Conservation (phyloP, 1,284 basidiomycete species). For the Peniophora sp. region DNA sequence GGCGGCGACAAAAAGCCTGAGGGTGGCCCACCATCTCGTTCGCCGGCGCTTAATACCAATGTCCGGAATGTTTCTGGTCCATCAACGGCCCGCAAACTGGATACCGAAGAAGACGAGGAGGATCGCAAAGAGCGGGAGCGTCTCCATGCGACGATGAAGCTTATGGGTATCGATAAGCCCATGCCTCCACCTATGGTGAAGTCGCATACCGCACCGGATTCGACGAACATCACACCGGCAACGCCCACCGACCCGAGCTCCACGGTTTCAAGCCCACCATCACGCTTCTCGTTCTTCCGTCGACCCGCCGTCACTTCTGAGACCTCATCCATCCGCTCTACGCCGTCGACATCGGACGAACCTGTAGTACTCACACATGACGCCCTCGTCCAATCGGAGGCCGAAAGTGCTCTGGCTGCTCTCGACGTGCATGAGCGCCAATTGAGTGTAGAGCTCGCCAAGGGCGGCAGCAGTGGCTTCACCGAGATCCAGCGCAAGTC, state of each 20-base stretch:
- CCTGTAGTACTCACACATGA: constrained; percentile 52
- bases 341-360: constrained; percentile 35
- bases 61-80: constrained; percentile 41
- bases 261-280: constrained; percentile 18
- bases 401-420: constrained; percentile 61
- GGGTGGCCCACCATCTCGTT: constrained; percentile 46
- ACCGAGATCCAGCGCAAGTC: constrained; percentile 56
- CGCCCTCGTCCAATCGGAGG: constrained; percentile 68
- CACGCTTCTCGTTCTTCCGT: constrained; percentile 70
- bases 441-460: constrained; percentile 67
- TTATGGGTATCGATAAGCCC: constrained; percentile 80
- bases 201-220: constrained; percentile 31
- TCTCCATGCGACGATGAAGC: constrained; percentile 80
- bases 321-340: constrained; percentile 21
- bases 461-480: constrained; percentile 64
- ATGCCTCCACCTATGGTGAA: constrained; percentile 31
- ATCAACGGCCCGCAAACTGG: constrained; percentile 54
- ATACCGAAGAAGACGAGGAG: constrained; percentile 82
- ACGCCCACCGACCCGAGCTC: constrained; percentile 22
- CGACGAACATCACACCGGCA: constrained; percentile 20
- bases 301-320: constrained; percentile 31
- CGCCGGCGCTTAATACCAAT: constrained; percentile 65
- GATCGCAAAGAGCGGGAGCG: constrained; percentile 80
- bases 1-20: constrained; percentile 58
- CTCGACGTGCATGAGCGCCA: constrained; percentile 69